phyloP scores from a whole-genome alignment of 2,329 filamentous ascomycete genomes.

The Clonostachys solani region DNA sequence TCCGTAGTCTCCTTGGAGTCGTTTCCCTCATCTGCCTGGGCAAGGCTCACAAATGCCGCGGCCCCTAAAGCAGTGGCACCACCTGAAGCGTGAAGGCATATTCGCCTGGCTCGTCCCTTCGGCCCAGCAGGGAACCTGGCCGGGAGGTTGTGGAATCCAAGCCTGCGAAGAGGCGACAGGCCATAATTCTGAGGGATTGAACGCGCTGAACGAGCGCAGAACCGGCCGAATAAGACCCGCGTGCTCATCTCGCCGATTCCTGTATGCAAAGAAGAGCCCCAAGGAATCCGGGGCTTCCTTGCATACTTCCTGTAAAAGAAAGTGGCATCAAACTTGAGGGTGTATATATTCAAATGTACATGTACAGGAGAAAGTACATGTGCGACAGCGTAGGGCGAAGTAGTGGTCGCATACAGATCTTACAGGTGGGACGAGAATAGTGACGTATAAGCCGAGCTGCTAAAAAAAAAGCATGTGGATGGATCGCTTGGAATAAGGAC shows the following conservation, averaged over 20 bases:
- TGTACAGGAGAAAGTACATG: too few species aligned
- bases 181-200: background rate
- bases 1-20: conserved; percentile 62
- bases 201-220: conserved; percentile 29
- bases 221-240: conserved; percentile 34
- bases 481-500: too few species aligned
- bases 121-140: conserved; percentile 10
- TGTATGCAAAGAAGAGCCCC: conserved; percentile 7
- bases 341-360: too few species aligned
- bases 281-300: too few species aligned
- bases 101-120: conserved; percentile 9
- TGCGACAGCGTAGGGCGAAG: too few species aligned
- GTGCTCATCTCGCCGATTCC: conserved; percentile 35
- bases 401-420: too few species aligned
- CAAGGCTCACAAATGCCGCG: conserved; percentile 52
- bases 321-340: too few species aligned
- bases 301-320: too few species aligned
- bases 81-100: conserved; percentile 31
- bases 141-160: background rate
- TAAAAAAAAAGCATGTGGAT: too few species aligned
- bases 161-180: background rate
- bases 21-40: conserved; percentile 46
- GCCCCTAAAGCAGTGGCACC: conserved; percentile 44
- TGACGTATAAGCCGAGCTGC: too few species aligned
- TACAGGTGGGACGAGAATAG: too few species aligned